Evolutionary conservation across 768 basidiomycete species (phyloP).

Genomic region (Pilatotrama ljubarskyi): DNA sequence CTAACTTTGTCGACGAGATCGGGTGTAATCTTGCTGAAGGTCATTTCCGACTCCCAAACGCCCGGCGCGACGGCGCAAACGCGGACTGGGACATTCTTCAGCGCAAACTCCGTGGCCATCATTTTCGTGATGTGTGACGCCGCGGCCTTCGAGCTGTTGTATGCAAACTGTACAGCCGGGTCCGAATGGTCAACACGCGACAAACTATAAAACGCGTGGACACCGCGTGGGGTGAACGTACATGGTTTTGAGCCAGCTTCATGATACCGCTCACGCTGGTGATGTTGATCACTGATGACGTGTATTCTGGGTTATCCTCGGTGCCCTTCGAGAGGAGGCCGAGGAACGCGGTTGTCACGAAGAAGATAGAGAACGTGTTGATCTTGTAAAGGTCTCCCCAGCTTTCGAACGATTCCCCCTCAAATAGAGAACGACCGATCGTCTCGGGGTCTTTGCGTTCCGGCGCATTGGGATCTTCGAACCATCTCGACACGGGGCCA

Average conservation of each 20-base stretch:
- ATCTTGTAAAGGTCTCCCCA: slow-evolving; percentile 65
- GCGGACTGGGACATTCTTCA: slow-evolving; percentile 67
- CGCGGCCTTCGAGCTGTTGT: slow-evolving; percentile 81
- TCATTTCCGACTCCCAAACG: slow-evolving; percentile 78
- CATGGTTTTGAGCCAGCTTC: slow-evolving; percentile 75
- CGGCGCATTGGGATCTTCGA: slow-evolving; percentile 55
- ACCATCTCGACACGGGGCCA: slow-evolving; percentile 62
- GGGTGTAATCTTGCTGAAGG: slow-evolving; percentile 47
- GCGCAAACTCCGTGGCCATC: slow-evolving; percentile 72
- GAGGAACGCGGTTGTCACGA: slow-evolving; percentile 74
- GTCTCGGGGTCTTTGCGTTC: slow-evolving; percentile 64
- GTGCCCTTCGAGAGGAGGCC: slow-evolving; percentile 75
- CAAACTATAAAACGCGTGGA: neutral
- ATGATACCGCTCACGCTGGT: slow-evolving; percentile 75
- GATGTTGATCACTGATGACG: slow-evolving; percentile 72
- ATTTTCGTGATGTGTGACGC: slow-evolving; percentile 75
- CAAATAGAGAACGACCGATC: slow-evolving; percentile 68
- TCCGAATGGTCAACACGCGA: neutral
- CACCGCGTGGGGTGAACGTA: slow-evolving; percentile 37
- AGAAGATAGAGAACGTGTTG: slow-evolving; percentile 78
- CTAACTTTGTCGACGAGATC: slow-evolving; percentile 53
- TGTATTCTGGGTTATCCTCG: slow-evolving; percentile 54
- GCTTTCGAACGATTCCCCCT: slow-evolving; percentile 59
- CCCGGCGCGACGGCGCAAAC: slow-evolving; percentile 76
- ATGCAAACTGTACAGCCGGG: slow-evolving; percentile 58